Evolutionary conservation across 345 rosid genomes (phyloP).

Genomic region (Dipteronia dyeriana): DNA sequence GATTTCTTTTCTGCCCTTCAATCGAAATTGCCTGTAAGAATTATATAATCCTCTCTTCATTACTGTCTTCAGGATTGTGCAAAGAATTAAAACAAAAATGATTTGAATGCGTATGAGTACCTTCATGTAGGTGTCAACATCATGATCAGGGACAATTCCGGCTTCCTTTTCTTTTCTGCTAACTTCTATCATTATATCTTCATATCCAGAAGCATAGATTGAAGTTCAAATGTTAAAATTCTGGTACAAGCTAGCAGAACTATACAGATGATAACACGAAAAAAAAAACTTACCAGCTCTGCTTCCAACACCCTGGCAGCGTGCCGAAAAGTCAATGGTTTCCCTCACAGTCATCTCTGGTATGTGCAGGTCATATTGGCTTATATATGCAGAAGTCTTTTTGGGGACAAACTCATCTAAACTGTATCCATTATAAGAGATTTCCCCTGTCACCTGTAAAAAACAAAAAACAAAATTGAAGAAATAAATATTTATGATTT

Average conservation of each 20-base stretch:
- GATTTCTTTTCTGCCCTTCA: slow-evolving; percentile 35
- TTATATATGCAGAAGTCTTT: slow-evolving; percentile 62
- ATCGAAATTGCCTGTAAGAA: slow-evolving; percentile 40
- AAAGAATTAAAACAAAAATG: not conserved
- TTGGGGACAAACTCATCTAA: slow-evolving; percentile 61
- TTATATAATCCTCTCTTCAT: not conserved
- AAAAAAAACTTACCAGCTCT: slow-evolving; percentile 31
- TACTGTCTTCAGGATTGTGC: not conserved
- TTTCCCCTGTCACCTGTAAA: slow-evolving; percentile 49
- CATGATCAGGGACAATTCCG: slow-evolving; percentile 59
- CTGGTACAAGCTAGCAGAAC: not conserved
- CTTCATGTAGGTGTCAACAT: slow-evolving; percentile 70
- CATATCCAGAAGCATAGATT: not conserved
- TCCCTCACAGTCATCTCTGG: slow-evolving; percentile 71
- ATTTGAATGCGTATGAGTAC: slow-evolving; percentile 22
- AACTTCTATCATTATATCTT: slow-evolving; percentile 61
- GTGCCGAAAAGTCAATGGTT: slow-evolving; percentile 63
- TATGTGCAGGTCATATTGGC: slow-evolving; percentile 68
- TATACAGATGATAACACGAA: not conserved
- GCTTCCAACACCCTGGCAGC: slow-evolving; percentile 61
- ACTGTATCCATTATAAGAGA: slow-evolving; percentile 59
- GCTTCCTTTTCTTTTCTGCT: slow-evolving; percentile 55
- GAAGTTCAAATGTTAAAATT: not conserved
- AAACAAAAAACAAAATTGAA: not conserved
- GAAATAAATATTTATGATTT: not conserved